A percentile compares a stretch with the other conserved stretches of the same genome.
phyloP scores from a whole-genome alignment of 192 early-diverging fungal species.

The Glomus cerebriforme region DNA sequence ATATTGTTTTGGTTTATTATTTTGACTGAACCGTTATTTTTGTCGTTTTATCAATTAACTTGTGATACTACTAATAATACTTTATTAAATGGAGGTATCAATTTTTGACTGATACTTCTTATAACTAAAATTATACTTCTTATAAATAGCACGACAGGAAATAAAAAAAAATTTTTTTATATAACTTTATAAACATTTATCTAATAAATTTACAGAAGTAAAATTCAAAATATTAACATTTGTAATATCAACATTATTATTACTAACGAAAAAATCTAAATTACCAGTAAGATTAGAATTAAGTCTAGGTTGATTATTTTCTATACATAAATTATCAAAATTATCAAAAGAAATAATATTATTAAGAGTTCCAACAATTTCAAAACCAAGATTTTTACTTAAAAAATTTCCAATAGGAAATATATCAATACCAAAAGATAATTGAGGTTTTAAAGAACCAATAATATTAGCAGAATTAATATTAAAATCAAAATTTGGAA shows the following conservation, averaged over 20 bases:
- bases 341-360: neutral
- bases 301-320: neutral
- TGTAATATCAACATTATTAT: too few relatives aligned
- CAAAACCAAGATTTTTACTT: neutral
- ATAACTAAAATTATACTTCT: too few relatives aligned
- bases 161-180: too few relatives aligned
- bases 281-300: neutral
- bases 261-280: constrained; percentile 23
- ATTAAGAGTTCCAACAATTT: neutral
- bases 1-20: too few relatives aligned
- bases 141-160: too few relatives aligned
- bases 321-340: too few relatives aligned
- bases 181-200: neutral
- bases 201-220: neutral
- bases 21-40: too few relatives aligned
- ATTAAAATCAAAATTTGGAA: neutral
- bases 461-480: neutral
- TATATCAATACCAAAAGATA: neutral
- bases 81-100: too few relatives aligned
- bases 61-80: too few relatives aligned
- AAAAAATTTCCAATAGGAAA: neutral
- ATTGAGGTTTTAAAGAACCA: constrained; percentile 13
- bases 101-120: too few relatives aligned
- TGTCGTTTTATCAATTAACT: too few relatives aligned
- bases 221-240: neutral